These are phyloP conservation scores for Microcyclosporella mali DNA, from an alignment of 2,329 filamentous ascomycete species.

Conservation along the genomic window DNA sequence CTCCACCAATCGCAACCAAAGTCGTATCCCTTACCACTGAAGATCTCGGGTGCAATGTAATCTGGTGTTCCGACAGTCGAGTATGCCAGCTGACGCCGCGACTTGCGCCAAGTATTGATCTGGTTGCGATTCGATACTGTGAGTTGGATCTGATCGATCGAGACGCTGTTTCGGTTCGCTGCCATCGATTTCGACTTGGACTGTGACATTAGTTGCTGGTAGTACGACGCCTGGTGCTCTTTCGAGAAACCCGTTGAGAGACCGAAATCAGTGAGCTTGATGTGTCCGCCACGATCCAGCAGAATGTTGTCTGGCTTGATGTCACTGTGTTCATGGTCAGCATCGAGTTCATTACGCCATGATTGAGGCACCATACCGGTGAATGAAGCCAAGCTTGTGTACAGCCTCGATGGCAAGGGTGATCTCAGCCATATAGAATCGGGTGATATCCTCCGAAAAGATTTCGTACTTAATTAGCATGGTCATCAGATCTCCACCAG, in stretches of 20 bases:
- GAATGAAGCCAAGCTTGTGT: slow-evolving; percentile 95
- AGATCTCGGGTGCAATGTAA: slow-evolving; percentile 98
- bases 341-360: neutral
- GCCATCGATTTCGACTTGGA: slow-evolving; percentile 37
- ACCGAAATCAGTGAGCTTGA: slow-evolving; percentile 97
- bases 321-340: slow-evolving; percentile 54
- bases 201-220: slow-evolving; percentile 82
- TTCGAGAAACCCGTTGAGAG: slow-evolving; percentile 97
- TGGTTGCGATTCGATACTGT: slow-evolving; percentile 96
- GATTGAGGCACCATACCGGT: slow-evolving; percentile 59
- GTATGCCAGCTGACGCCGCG: slow-evolving; percentile 90
- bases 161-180: slow-evolving; percentile 81
- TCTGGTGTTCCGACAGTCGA: slow-evolving; percentile 97
- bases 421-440: slow-evolving; percentile 98
- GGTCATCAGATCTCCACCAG: slow-evolving; percentile 97
- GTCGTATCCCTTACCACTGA: slow-evolving; percentile 91
- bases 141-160: slow-evolving; percentile 94
- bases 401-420: slow-evolving; percentile 98
- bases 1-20: slow-evolving; percentile 99
- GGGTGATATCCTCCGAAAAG: slow-evolving; percentile 96
- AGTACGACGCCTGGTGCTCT: slow-evolving; percentile 96
- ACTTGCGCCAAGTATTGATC: slow-evolving; percentile 98
- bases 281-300: slow-evolving; percentile 88
- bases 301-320: slow-evolving; percentile 99
- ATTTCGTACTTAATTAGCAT: slow-evolving; percentile 99